A percentile compares a stretch with the other conserved stretches of the same genome.
These are phyloP conservation scores for Albatrellus ellisii DNA, from an alignment of 768 basidiomycete genomes.

Conservation along the genomic window DNA sequence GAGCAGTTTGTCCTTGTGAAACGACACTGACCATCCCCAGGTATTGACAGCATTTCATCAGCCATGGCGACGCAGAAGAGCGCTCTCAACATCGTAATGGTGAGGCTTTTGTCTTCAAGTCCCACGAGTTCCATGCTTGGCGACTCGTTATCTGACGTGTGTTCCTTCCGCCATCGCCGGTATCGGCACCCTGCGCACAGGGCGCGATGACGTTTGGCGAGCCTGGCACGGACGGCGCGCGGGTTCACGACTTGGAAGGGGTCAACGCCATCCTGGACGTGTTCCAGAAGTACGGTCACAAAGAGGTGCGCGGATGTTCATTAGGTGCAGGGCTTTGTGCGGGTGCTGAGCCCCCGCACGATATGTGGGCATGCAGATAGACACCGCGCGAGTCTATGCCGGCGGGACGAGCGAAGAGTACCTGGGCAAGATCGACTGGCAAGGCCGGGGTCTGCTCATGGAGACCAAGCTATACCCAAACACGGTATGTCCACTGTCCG, in stretches of 20 bases:
- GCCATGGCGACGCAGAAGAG: background rate
- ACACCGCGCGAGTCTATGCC: slow-evolving; percentile 18
- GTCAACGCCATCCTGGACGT: slow-evolving; percentile 40
- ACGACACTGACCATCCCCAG: no score
- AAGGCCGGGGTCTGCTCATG: slow-evolving; percentile 35
- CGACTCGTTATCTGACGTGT: background rate
- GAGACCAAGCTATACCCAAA: slow-evolving; percentile 48
- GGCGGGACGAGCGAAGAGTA: slow-evolving; percentile 23
- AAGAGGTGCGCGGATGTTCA: slow-evolving; percentile 24
- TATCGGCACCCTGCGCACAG: slow-evolving; percentile 14
- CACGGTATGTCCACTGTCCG: slow-evolving; percentile 17
- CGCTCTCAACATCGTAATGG: background rate
- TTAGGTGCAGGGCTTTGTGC: no score
- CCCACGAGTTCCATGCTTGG: background rate
- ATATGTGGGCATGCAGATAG: slow-evolving; percentile 12
- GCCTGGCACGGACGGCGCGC: slow-evolving; percentile 30
- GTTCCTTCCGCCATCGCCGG: no score
- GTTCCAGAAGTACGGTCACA: slow-evolving; percentile 43
- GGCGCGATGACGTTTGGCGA: slow-evolving; percentile 46
- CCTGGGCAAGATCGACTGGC: slow-evolving; percentile 39
- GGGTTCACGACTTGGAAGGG: slow-evolving; percentile 34
- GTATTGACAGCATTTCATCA: no score
- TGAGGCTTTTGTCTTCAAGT: no score
- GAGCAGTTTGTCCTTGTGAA: background rate
- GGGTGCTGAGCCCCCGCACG: no score